A percentile compares a stretch with the other conserved stretches of the same genome.
Evolutionary conservation across 2,329 filamentous ascomycete species (phyloP).

Genomic region (Diatrype stigma): DNA sequence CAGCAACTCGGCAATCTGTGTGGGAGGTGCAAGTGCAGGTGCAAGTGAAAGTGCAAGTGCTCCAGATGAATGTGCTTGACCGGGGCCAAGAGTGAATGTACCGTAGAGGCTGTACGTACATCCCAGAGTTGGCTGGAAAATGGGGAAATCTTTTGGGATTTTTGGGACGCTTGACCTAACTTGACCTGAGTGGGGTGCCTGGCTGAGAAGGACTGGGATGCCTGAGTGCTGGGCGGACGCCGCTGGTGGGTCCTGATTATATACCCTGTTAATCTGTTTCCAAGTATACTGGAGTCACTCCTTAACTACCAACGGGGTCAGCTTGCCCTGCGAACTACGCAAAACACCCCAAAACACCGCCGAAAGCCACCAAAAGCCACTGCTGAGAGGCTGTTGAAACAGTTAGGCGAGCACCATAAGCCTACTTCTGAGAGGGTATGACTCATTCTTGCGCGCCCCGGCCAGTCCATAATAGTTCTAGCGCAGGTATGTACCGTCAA

Average conservation of each 20-base stretch:
- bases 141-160: no score
- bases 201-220: no score
- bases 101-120: neutral
- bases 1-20: conserved; percentile 14
- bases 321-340: conserved; percentile 5
- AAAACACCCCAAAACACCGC: no score
- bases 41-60: neutral
- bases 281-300: conserved; percentile 7
- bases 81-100: neutral
- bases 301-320: conserved; percentile 24
- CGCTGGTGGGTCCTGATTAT: neutral
- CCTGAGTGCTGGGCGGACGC: neutral
- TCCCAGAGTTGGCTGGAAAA: neutral
- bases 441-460: conserved; percentile 20
- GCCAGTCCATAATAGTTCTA: conserved; percentile 3
- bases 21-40: conserved; percentile 2
- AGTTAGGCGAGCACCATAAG: conserved; percentile 19
- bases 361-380: neutral
- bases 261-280: neutral
- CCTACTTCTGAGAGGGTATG: conserved; percentile 19
- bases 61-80: no score
- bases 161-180: neutral
- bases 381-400: conserved; percentile 16
- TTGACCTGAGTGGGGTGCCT: neutral
- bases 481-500: neutral